phyloP scores from a whole-genome alignment of 2,329 filamentous ascomycete genomes.

The Penicillium sp. region DNA sequence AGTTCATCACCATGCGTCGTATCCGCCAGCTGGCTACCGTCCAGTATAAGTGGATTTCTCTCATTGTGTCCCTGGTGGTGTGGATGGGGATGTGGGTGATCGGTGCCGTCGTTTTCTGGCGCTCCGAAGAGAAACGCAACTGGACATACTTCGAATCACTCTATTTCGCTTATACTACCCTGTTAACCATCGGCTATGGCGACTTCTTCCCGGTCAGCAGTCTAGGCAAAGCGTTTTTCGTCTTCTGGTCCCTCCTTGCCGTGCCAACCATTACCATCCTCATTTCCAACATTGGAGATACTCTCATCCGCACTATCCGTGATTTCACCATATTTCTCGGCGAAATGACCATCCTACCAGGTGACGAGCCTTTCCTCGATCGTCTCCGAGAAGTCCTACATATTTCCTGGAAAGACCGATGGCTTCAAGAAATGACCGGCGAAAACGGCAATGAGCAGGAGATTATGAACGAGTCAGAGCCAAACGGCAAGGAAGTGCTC shows the following conservation, averaged over 20 bases:
- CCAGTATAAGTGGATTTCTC: conserved; percentile 48
- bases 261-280: conserved; percentile 46
- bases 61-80: conserved; percentile 41
- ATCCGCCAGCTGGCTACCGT: conserved; percentile 47
- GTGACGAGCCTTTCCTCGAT: conserved; percentile 45
- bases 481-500: not conserved
- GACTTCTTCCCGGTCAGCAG: conserved; percentile 39
- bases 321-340: conserved; percentile 61
- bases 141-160: conserved; percentile 46
- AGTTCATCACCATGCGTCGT: conserved; percentile 53
- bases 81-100: conserved; percentile 51
- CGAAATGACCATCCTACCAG: conserved; percentile 58
- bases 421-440: conserved; percentile 19
- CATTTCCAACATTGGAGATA: conserved; percentile 45
- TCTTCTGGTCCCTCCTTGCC: conserved; percentile 46
- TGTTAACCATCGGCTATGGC: conserved; percentile 47
- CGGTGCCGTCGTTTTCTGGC: conserved; percentile 42
- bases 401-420: conserved; percentile 24
- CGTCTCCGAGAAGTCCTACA: conserved; percentile 31
- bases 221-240: conserved; percentile 44
- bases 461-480: not conserved
- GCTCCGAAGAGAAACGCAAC: conserved; percentile 33
- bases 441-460: conserved; percentile 9
- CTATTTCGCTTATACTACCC: conserved; percentile 44
- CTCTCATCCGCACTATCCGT: conserved; percentile 55